Base-by-base conservation (phyloP, 805 yeast species). In the Blastobotrys robertii region DNA sequence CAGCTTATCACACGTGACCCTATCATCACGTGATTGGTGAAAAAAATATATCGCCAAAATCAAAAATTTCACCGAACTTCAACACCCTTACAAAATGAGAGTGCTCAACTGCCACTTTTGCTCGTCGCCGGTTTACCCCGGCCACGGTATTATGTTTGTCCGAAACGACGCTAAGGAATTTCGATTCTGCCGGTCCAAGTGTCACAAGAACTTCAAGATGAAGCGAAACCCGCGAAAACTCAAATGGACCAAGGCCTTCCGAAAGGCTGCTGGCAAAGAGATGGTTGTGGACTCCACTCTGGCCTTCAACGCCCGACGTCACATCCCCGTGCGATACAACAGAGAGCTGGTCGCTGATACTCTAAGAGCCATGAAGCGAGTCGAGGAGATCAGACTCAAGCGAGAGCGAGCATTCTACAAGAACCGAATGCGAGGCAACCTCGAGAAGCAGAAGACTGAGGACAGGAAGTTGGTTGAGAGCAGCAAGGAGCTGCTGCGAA, bases 261-360 rank as follows among this genome's bases (percentile, higher is more conserved):
- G 98, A 70, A 92, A 92, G 66, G 94, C 97, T 49, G 97, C 97
- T 37, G 98, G 98, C 58, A 92, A 92, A 66, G 98, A 92, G 64
- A 76, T 92, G 73, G 96, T 94, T 16, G 97, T 92, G 45, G 98
- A 92, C 60, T 83, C 95, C 4, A 88, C 98, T 3, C 74, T 92
- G 58, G 84, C 97, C 1, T 92, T 92, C 66, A 95, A 95, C 46
- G 88, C 94, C 53, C 85, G 97, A 70, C 84, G 98, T 73, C 88
- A 92, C 63, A 92, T 92, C 37, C 98, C 98, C 39, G 97, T 92
- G 38, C 79, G 98, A 67, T 92, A 92, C 68, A 90, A 92, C 71
- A 79, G 98, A 72, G 97, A 92, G 59, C 74, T 92, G 47, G 97
- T 92, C 33, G 82, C 92, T 45, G 84, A 94, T 39, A 92, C 98